Base-by-base conservation (phyloP, 306 rosid genomes). In the Rubus parviflorus region DNA sequence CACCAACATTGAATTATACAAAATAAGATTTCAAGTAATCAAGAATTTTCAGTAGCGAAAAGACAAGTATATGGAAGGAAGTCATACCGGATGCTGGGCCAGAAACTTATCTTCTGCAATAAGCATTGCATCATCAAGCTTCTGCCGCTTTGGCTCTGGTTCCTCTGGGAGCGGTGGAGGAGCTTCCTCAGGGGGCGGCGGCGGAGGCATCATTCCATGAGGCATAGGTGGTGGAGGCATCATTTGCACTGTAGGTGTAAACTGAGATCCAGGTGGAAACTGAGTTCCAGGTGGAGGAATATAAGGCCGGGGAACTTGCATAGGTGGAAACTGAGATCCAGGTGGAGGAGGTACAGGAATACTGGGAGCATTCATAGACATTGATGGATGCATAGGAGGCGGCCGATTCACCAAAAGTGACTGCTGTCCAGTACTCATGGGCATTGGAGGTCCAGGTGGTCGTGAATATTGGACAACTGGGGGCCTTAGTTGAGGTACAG, bases 111-210 rank as follows among this genome's bases (percentile, higher is more conserved):
- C 99, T 86, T 95, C 97, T 1, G 97, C 90, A 60, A 88, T 85
- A 76, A 95, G 97, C 86, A 87, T 78, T 47, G 89, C 87, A 87
- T 95, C 97, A 53, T 95, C 97, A 71, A 82, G 97, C 81, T 87
- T 95, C 84, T 87, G 97, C 85, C 88, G 85, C 92, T 95, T 95
- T 30, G 97, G 97, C 75, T 95, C 97, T 7, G 97, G 99, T 80
- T 95, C 99, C 8, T 92, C 97, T 10, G 96, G 99, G 41, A 91
- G 97, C 0, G 97, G 97, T 4, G 97, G 99, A 78, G 92, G 97
- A 85, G 97, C 99, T 86, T 92, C 99, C 35, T 95, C 99, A 5
- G 96, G 99, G 22, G 94, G 97, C 0, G 96, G 96, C 0, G 98
- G 97, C 0, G 98, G 97, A 25, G 94, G 92, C 84, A 89, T 42